These are phyloP conservation scores for Jackrogersella multiformis DNA, from an alignment of 495 filamentous ascomycete genomes.

Conservation along the genomic window DNA sequence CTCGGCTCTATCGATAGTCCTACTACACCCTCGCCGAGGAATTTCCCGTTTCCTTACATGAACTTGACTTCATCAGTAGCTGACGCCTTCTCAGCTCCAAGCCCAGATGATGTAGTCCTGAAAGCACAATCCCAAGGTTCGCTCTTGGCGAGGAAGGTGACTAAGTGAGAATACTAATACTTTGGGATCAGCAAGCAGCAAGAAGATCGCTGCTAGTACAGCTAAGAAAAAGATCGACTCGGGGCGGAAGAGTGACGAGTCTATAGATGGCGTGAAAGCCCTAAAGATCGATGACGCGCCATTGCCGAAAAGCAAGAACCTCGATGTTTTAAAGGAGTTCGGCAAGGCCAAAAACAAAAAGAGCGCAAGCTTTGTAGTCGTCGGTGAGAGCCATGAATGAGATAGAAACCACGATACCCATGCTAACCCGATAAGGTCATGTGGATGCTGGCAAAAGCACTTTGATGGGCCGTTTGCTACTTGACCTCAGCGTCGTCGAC, in stretches of 20 bases:
- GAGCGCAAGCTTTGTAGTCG: constrained; percentile 92
- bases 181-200: constrained; percentile 58
- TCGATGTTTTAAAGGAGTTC: constrained; percentile 86
- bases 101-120: constrained; percentile 90
- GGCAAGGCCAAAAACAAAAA: constrained; percentile 79
- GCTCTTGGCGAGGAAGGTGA: constrained; percentile 53
- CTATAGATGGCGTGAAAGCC: constrained; percentile 61
- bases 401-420: neutral
- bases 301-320: constrained; percentile 81
- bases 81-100: constrained; percentile 84
- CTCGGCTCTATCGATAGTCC: constrained; percentile 56
- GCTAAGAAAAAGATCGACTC: constrained; percentile 48
- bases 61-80: constrained; percentile 48
- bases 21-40: constrained; percentile 49
- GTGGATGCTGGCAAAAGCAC: constrained; percentile 98
- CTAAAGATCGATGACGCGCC: constrained; percentile 75
- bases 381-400: constrained; percentile 66
- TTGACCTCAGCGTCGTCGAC: constrained; percentile 87
- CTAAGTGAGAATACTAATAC: constrained; percentile 51
- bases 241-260: constrained; percentile 46
- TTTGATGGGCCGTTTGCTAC: constrained; percentile 92
- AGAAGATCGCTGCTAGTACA: constrained; percentile 46
- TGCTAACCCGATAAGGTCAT: constrained; percentile 68
- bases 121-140: constrained; percentile 94
- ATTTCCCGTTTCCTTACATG: constrained; percentile 63